phyloP scores from a whole-genome alignment of 2,329 filamentous ascomycete species.

The Neophaeococcomyces aloes region DNA sequence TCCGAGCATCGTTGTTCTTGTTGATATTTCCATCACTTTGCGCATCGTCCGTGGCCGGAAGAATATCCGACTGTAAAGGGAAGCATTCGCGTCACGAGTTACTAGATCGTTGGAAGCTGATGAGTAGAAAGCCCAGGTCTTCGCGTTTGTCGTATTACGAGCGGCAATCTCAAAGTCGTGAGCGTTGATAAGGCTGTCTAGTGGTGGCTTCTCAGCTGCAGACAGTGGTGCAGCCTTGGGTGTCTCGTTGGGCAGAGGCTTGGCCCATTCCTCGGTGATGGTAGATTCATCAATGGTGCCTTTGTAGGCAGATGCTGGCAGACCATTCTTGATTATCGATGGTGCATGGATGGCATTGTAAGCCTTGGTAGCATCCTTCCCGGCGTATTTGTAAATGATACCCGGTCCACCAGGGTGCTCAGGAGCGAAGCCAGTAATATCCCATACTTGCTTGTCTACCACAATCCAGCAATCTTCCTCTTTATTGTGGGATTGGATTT shows the following conservation, averaged over 20 bases:
- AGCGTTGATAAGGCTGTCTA: slow-evolving; percentile 47
- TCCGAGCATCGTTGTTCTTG: slow-evolving; percentile 46
- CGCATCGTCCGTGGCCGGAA: slow-evolving; percentile 50
- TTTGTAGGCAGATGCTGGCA: slow-evolving; percentile 36
- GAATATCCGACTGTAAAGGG: slow-evolving; percentile 45
- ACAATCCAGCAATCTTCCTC: slow-evolving; percentile 54
- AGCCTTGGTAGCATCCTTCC: slow-evolving; percentile 43
- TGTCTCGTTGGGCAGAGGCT: slow-evolving; percentile 28
- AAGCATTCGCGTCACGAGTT: slow-evolving; percentile 45
- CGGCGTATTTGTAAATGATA: slow-evolving; percentile 35
- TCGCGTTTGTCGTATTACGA: slow-evolving; percentile 44
- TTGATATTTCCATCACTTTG: slow-evolving; percentile 45
- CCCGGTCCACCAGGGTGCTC: slow-evolving; percentile 51
- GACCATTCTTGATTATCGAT: slow-evolving; percentile 35
- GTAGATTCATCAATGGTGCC: slow-evolving; percentile 41
- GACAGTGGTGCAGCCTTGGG: slow-evolving; percentile 20
- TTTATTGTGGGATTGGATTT: slow-evolving; percentile 40
- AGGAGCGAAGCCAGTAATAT: slow-evolving; percentile 56
- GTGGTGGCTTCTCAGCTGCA: slow-evolving; percentile 36
- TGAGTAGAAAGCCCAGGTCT: slow-evolving; percentile 61
- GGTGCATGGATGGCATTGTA: slow-evolving; percentile 46
- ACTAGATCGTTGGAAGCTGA: slow-evolving; percentile 55
- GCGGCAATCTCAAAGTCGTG: slow-evolving; percentile 53
- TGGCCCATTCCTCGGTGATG: slow-evolving; percentile 40
- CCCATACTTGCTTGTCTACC: slow-evolving; percentile 56